Percentiles rank a stretch among this genome's conserved stretches.
These are phyloP conservation scores for Thymus quinquecostatus DNA, from an alignment of 257 asterid species.

Conservation along the genomic window DNA sequence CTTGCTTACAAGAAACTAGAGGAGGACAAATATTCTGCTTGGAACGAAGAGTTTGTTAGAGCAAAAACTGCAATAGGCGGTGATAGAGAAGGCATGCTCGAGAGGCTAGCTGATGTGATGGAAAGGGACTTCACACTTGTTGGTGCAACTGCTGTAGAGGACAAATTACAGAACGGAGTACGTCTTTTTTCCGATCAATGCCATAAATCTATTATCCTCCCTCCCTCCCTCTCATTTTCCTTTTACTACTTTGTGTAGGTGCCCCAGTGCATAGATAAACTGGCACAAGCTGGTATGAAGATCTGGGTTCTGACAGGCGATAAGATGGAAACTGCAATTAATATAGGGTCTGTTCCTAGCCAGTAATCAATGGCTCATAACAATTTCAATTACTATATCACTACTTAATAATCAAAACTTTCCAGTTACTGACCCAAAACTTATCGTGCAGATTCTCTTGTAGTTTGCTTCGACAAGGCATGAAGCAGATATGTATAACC, in stretches of 20 bases:
- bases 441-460: slow-evolving; percentile 72
- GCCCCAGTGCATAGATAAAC: slow-evolving; percentile 96
- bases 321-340: slow-evolving; percentile 99
- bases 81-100: slow-evolving; percentile 92
- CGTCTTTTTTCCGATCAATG: slow-evolving; percentile 25
- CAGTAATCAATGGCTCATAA: slow-evolving; percentile 14
- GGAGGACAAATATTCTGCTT: slow-evolving; percentile 68
- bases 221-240: slow-evolving; percentile 13
- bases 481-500: slow-evolving; percentile 84
- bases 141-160: slow-evolving; percentile 99
- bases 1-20: slow-evolving; percentile 92
- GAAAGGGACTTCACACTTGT: slow-evolving; percentile 93
- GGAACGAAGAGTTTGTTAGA: slow-evolving; percentile 88
- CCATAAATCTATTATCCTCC: not conserved
- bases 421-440: slow-evolving; percentile 27
- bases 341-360: slow-evolving; percentile 82
- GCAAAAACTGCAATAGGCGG: slow-evolving; percentile 80
- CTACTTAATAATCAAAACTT: slow-evolving; percentile 20
- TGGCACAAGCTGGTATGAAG: slow-evolving; percentile 99
- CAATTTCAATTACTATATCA: slow-evolving; percentile 26
- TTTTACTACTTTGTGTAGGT: slow-evolving; percentile 56
- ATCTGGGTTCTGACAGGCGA: slow-evolving; percentile 99
- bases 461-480: slow-evolving; percentile 98
- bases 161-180: slow-evolving; percentile 97
- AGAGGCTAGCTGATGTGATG: slow-evolving; percentile 80